Conservation (phyloP, 352 stramenopile species). For the Phytophthora rubi region DNA sequence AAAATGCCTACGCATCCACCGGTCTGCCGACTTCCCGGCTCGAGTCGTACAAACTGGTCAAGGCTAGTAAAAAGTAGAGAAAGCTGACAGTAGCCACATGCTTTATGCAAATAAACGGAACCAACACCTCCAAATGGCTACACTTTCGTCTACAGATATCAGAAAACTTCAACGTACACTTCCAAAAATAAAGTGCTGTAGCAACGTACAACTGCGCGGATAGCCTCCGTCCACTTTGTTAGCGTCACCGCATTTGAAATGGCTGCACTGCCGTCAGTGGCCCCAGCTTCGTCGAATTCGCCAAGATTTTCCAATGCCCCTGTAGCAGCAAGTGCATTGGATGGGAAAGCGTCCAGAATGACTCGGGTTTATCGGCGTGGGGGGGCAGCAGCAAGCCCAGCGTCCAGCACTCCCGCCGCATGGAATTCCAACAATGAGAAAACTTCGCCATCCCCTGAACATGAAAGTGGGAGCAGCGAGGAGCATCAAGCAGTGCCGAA, state of each 20-base stretch:
- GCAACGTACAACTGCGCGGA: neutral
- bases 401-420: neutral
- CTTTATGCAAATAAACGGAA: slow-evolving; percentile 1
- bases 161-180: slow-evolving; percentile 17
- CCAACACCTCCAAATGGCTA: slow-evolving; percentile 4
- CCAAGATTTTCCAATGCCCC: neutral
- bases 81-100: neutral
- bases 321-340: slow-evolving; percentile 12
- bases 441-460: neutral
- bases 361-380: slow-evolving; percentile 20
- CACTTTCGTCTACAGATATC: slow-evolving; percentile 15
- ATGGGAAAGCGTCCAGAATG: slow-evolving; percentile 13
- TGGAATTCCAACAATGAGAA: slow-evolving; percentile 15
- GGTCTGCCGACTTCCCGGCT: slow-evolving; percentile 77
- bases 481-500: slow-evolving; percentile 39
- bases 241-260: slow-evolving; percentile 14
- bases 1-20: slow-evolving; percentile 55
- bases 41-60: slow-evolving; percentile 85
- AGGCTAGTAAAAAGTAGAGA: slow-evolving; percentile 64
- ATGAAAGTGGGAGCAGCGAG: slow-evolving; percentile 48
- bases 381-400: slow-evolving; percentile 9
- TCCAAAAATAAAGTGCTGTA: slow-evolving; percentile 10
- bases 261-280: slow-evolving; percentile 24
- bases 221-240: neutral
- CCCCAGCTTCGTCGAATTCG: slow-evolving; percentile 7